These are phyloP conservation scores for Clathrospora elynae DNA, from an alignment of 2,329 filamentous ascomycete species.

Conservation along the genomic window DNA sequence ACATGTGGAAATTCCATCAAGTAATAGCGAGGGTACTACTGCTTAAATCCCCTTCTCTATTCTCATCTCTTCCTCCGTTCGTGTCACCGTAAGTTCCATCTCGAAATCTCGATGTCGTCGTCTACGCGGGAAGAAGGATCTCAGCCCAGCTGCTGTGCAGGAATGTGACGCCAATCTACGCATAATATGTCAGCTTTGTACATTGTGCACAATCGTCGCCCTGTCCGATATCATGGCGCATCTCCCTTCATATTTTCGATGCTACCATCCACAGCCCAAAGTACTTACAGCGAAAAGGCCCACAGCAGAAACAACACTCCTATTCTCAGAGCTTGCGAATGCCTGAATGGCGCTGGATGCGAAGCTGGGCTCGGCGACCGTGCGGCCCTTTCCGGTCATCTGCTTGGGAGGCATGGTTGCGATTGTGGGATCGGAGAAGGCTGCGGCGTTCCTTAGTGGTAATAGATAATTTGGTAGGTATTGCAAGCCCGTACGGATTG, in stretches of 20 bases:
- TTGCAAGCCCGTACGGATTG: slow-evolving; percentile 9
- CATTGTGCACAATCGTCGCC: slow-evolving; percentile 5
- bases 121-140: slow-evolving; percentile 56
- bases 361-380: slow-evolving; percentile 46
- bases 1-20: too few relatives aligned
- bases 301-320: slow-evolving; percentile 55
- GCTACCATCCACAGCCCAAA: neutral
- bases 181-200: slow-evolving; percentile 23
- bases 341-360: slow-evolving; percentile 48
- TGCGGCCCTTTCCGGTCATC: slow-evolving; percentile 34
- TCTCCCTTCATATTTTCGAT: neutral
- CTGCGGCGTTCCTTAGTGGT: slow-evolving; percentile 4
- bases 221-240: slow-evolving; percentile 7
- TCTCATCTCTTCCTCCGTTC: neutral
- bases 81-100: slow-evolving; percentile 2
- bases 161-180: slow-evolving; percentile 58
- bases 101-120: neutral
- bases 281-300: slow-evolving; percentile 57
- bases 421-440: neutral
- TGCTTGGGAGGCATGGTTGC: slow-evolving; percentile 41
- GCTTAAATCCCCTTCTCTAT: too few relatives aligned
- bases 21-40: too few relatives aligned
- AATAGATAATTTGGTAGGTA: neutral
- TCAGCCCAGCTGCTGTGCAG: slow-evolving; percentile 60
- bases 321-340: slow-evolving; percentile 56